A percentile compares a stretch with the other conserved stretches of the same genome.
Conservation (phyloP, 768 basidiomycete genomes). For the Leccinum disarticulatum region DNA sequence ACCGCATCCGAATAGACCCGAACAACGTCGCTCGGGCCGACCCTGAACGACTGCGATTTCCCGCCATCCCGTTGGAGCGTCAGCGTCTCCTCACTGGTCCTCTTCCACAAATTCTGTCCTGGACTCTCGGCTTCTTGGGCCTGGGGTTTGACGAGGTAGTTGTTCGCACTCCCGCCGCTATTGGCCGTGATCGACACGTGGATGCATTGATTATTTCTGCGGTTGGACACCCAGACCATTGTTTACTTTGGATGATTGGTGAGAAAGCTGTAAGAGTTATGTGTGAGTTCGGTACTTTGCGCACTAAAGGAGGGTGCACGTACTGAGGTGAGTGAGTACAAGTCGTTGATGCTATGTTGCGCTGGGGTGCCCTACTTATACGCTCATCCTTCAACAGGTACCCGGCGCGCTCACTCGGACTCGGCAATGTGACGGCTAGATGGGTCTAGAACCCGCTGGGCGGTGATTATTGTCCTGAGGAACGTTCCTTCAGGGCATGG, state of each 20-base stretch:
- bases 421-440: too few species aligned
- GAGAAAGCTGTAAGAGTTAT: too few species aligned
- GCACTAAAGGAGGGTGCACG: too few species aligned
- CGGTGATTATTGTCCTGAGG: too few species aligned
- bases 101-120: constrained; percentile 9
- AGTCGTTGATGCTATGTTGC: too few species aligned
- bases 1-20: constrained; percentile 12
- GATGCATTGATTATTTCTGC: not conserved
- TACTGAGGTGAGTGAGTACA: too few species aligned
- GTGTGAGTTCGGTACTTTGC: too few species aligned
- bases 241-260: not conserved
- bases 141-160: not conserved
- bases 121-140: not conserved
- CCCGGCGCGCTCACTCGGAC: too few species aligned
- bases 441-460: too few species aligned
- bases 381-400: too few species aligned
- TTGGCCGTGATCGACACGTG: constrained; percentile 6
- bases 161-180: not conserved
- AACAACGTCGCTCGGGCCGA: constrained; percentile 15
- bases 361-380: too few species aligned
- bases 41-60: constrained; percentile 3
- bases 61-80: constrained; percentile 3
- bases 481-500: too few species aligned
- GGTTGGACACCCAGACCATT: constrained; percentile 22
- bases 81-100: constrained; percentile 10